Evolutionary conservation across 345 rosid genomes (phyloP).

Genomic region (Alliaria petiolata): DNA sequence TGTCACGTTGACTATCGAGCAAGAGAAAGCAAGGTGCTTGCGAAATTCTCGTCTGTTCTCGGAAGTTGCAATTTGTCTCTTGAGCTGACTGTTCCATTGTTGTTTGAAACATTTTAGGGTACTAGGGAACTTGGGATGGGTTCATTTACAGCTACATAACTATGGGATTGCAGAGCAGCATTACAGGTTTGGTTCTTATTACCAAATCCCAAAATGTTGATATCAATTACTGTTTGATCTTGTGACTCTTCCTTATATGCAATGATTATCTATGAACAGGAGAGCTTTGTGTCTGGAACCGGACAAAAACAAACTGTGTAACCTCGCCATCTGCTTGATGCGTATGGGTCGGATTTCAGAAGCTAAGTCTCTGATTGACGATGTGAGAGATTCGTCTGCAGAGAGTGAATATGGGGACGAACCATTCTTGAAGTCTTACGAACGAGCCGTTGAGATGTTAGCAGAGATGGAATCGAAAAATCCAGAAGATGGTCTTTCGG

Average conservation of each 20-base stretch:
- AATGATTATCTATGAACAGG: conserved; percentile 32
- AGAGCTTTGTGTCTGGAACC: conserved; percentile 58
- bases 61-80: background rate
- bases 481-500: too few species aligned
- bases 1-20: conserved; percentile 57
- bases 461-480: conserved; percentile 34
- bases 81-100: background rate
- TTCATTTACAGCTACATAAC: conserved; percentile 64
- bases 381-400: conserved; percentile 38
- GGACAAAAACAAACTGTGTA: conserved; percentile 72
- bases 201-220: background rate
- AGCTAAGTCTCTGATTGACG: conserved; percentile 61
- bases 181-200: conserved; percentile 46
- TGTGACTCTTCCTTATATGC: background rate
- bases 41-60: too few species aligned
- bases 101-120: conserved; percentile 42
- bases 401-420: conserved; percentile 46
- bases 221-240: background rate
- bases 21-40: conserved; percentile 64
- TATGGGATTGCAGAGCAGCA: conserved; percentile 70
- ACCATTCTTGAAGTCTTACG: conserved; percentile 55
- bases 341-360: conserved; percentile 58
- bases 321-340: conserved; percentile 76
- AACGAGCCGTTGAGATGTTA: conserved; percentile 58
- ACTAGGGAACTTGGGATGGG: conserved; percentile 88